phyloP scores from a whole-genome alignment of 495 filamentous ascomycete genomes.

The Astrocystis sublimbata region DNA sequence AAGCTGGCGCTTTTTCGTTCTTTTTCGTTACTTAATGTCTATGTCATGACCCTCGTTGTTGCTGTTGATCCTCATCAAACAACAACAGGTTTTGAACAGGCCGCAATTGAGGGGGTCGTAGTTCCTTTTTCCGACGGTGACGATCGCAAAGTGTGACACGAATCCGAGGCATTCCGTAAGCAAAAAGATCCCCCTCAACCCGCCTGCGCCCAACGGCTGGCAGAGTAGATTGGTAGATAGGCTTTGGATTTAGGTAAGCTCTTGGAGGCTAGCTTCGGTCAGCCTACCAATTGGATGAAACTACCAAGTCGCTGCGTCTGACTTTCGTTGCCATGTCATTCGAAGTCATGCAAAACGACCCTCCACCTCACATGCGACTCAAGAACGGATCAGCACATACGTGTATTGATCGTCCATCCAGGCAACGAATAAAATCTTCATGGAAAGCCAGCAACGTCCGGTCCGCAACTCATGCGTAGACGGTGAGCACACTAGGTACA shows the following conservation, averaged over 20 bases:
- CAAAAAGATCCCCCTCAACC: not conserved
- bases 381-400: not conserved
- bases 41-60: not conserved
- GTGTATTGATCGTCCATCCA: too few species aligned
- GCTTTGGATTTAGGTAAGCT: not conserved
- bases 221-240: not conserved
- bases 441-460: too few species aligned
- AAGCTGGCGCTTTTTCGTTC: too few species aligned
- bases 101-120: not conserved
- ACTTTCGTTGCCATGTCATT: not conserved
- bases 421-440: not conserved
- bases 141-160: not conserved
- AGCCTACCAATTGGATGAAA: conserved; percentile 1
- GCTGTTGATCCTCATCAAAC: conserved; percentile 11
- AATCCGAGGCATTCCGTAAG: not conserved
- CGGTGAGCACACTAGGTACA: too few species aligned
- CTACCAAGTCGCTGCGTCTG: not conserved
- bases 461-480: too few species aligned
- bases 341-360: not conserved
- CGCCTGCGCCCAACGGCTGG: not conserved
- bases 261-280: not conserved
- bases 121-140: not conserved
- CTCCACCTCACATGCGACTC: not conserved
- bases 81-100: not conserved
- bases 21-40: not conserved